These are phyloP conservation scores for Schwanniomyces sp. DNA, from an alignment of 805 yeast species.

Conservation along the genomic window DNA sequence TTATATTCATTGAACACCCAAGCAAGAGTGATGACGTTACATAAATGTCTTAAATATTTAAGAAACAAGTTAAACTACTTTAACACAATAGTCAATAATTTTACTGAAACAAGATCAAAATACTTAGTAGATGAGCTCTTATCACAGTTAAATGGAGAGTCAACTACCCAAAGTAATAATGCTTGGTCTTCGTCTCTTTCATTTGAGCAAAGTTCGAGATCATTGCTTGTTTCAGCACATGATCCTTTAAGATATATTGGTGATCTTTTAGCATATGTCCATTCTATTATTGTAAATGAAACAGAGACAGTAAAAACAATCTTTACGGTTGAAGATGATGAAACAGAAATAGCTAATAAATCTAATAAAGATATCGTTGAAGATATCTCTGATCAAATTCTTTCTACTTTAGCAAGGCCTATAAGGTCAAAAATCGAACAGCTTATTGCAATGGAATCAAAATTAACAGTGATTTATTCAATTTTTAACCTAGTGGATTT, in stretches of 20 bases:
- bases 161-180: conserved; percentile 3
- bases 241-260: conserved; percentile 85
- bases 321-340: conserved; percentile 32
- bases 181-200: conserved; percentile 1
- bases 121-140: conserved; percentile 65
- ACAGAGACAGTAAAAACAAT: conserved; percentile 69
- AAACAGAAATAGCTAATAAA: conserved; percentile 18
- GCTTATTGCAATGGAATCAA: conserved; percentile 62
- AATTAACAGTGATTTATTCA: conserved; percentile 54
- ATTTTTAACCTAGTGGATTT: conserved; percentile 64
- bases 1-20: conserved; percentile 25
- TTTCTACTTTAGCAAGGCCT: conserved; percentile 58
- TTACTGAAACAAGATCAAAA: conserved; percentile 71
- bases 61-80: conserved; percentile 48
- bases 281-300: conserved; percentile 84
- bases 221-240: conserved; percentile 65
- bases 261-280: conserved; percentile 85
- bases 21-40: conserved; percentile 26
- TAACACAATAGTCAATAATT: conserved; percentile 57
- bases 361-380: conserved; percentile 26
- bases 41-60: conserved; percentile 29
- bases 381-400: conserved; percentile 47
- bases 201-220: conserved; percentile 25
- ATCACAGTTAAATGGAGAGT: conserved; percentile 48
- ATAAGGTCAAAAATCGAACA: conserved; percentile 66